Base-by-base conservation (phyloP, 2,329 filamentous ascomycete species). In the Phoma sp. region DNA sequence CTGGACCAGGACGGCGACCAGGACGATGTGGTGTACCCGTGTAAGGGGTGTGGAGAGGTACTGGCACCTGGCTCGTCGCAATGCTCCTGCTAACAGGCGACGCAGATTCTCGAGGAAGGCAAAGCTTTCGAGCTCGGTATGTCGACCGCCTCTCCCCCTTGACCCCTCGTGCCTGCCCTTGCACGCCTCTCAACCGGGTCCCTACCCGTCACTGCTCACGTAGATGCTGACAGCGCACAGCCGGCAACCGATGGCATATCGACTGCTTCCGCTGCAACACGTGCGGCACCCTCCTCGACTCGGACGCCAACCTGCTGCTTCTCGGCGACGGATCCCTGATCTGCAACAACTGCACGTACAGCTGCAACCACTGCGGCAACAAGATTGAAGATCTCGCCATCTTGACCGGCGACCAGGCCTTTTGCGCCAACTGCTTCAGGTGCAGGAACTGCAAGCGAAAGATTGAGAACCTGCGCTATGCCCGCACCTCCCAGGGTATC, bases 341-440 rank as follows among this genome's bases (percentile, higher is more conserved):
- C 67, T 99, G 95, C 83, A 98, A 96, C 80, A 96, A 97, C 77
- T 99, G 95, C 80, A 98, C 95, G 47, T 99, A 99, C 77, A 97
- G 93, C 82, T 99, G 95, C 81, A 96, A 88, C 76, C 93, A 93
- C 47, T 99, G 95, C 77, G 87, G 88, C 54, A 93, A 96, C 81
- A 99, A 99, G 81, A 99, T 99, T 64, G 95, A 99, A 75, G 95
- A 99, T 74, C 83, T 98, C 59, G 95, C 95, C 60, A 99, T 99
- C 74, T 82, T 99, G 64, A 99, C 95, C 0, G 95, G 95, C 61
- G 95, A 99, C 71, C 93, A 99, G 78, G 95, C 95, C 37, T 99
- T 97, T 74, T 99, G 95, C 77, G 92, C 93, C 36, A 93, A 91
- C 52, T 99, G 95, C 78, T 99, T 99, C 80, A 87, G 93, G 68